Evolutionary conservation across 345 rosid species (phyloP).

Genomic region (Angophora floribunda): DNA sequence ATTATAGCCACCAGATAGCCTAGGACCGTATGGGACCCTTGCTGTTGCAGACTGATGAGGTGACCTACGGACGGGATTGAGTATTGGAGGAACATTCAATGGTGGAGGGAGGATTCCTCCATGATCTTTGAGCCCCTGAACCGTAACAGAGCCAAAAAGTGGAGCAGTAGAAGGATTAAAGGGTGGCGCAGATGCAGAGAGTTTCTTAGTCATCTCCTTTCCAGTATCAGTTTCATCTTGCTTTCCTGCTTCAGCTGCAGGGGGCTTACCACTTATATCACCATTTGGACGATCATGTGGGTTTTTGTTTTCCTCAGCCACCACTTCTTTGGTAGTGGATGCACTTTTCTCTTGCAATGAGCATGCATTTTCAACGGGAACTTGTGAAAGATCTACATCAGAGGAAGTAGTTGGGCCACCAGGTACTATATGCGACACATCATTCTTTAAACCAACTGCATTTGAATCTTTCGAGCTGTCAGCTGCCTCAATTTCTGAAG

Average conservation of each 20-base stretch:
- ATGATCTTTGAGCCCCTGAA: conserved; percentile 75
- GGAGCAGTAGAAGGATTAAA: conserved; percentile 77
- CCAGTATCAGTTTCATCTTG: conserved; percentile 52
- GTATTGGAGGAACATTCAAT: conserved; percentile 71
- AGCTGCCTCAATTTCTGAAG: conserved; percentile 9
- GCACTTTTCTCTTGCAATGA: conserved; percentile 17
- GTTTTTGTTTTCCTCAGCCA: conserved; percentile 14
- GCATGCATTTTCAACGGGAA: conserved; percentile 12
- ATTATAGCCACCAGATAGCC: conserved; percentile 83
- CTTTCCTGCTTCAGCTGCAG: conserved; percentile 42
- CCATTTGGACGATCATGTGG: conserved; percentile 19
- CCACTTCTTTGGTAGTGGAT: conserved; percentile 16
- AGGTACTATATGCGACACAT: conserved; percentile 5
- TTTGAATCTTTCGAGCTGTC: conserved; percentile 11
- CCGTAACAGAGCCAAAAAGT: conserved; percentile 63
- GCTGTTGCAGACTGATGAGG: conserved; percentile 93
- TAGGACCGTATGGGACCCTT: conserved; percentile 95
- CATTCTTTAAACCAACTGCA: conserved; percentile 1
- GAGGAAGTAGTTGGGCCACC: conserved; percentile 17
- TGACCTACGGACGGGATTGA: conserved; percentile 71
- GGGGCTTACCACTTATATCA: conserved; percentile 17
- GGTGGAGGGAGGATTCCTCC: conserved; percentile 96
- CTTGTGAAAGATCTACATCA: conserved; percentile 11
- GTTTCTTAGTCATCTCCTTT: conserved; percentile 76
- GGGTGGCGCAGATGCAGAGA: conserved; percentile 96